phyloP scores from a whole-genome alignment of 164 flowering plant species.

The Tinospora cordifolia region DNA sequence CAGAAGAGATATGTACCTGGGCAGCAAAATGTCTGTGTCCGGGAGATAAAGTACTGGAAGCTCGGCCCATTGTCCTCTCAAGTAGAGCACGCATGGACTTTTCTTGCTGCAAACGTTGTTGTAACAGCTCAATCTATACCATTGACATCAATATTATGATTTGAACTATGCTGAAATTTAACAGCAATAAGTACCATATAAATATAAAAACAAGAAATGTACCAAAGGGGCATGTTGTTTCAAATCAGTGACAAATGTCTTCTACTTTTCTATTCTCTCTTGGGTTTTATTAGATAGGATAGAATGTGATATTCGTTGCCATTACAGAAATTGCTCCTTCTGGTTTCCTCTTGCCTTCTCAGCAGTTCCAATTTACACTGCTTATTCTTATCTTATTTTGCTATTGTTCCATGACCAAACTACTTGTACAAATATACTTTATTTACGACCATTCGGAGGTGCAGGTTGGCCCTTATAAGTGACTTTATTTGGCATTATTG shows the following conservation, averaged over 20 bases:
- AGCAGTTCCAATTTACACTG: not conserved
- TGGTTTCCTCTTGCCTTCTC: not conserved
- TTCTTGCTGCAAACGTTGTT: slow-evolving; percentile 64
- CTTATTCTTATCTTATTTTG: not conserved
- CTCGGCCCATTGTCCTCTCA: slow-evolving; percentile 83
- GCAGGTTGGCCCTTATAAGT: no score
- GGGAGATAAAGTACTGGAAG: slow-evolving; percentile 81
- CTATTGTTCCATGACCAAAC: no score
- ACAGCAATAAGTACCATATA: not conserved
- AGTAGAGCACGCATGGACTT: slow-evolving; percentile 66
- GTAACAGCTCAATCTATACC: slow-evolving; percentile 67
- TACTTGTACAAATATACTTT: no score
- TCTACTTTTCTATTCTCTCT: not conserved
- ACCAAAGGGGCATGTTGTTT: not conserved
- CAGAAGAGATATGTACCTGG: slow-evolving; percentile 36
- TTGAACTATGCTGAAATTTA: not conserved
- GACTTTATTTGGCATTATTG: no score
- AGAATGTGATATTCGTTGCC: not conserved
- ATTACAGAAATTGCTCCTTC: not conserved
- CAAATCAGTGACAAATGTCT: not conserved
- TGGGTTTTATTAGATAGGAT: not conserved
- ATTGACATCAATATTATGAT: not conserved
- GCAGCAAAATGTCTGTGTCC: slow-evolving; percentile 82
- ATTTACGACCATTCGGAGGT: no score
- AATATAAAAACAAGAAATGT: not conserved